These are phyloP conservation scores for Rhododendron ferrugineum DNA, from an alignment of 148 eudicot genomes.

Conservation along the genomic window DNA sequence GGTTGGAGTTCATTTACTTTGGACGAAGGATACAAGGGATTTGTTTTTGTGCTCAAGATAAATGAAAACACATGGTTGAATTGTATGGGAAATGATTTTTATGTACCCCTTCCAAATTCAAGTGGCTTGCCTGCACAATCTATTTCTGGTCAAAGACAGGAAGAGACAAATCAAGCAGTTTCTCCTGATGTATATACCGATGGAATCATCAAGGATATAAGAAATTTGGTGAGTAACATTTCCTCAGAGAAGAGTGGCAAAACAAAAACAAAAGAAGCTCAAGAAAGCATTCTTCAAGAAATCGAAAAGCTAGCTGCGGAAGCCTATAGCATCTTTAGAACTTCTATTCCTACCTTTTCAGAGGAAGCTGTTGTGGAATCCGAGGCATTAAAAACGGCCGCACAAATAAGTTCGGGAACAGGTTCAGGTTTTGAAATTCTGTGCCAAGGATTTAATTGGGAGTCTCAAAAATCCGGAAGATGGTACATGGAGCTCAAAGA, in stretches of 20 bases:
- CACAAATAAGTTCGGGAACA: slow-evolving; percentile 58
- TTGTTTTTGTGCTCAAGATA: slow-evolving; percentile 74
- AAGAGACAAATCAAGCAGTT: slow-evolving; percentile 36
- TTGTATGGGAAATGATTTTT: slow-evolving; percentile 70
- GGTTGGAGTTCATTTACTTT: slow-evolving; percentile 49
- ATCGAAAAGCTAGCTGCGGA: slow-evolving; percentile 98
- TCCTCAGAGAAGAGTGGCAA: slow-evolving; percentile 59
- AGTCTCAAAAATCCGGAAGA: slow-evolving; percentile 88
- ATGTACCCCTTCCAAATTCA: slow-evolving; percentile 47
- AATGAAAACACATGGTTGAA: slow-evolving; percentile 73
- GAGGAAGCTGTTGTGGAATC: slow-evolving; percentile 40
- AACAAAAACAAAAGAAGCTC: slow-evolving; percentile 66
- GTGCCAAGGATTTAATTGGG: slow-evolving; percentile 99
- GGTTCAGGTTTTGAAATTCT: slow-evolving; percentile 87
- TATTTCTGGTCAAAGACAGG: slow-evolving; percentile 10
- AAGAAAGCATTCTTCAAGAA: slow-evolving; percentile 84
- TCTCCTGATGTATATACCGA: slow-evolving; percentile 44
- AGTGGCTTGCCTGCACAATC: slow-evolving; percentile 16
- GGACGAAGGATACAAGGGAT: slow-evolving; percentile 45
- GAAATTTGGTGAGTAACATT: slow-evolving; percentile 64
- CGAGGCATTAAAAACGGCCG: slow-evolving; percentile 33
- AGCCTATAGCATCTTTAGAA: slow-evolving; percentile 87
- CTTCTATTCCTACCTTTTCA: slow-evolving; percentile 43
- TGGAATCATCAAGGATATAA: slow-evolving; percentile 67
- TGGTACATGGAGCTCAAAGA: slow-evolving; percentile 83